Percentiles rank a stretch among this genome's conserved stretches.
phyloP scores from a whole-genome alignment of 1,284 basidiomycete genomes.

The Malassezia arunalokei region DNA sequence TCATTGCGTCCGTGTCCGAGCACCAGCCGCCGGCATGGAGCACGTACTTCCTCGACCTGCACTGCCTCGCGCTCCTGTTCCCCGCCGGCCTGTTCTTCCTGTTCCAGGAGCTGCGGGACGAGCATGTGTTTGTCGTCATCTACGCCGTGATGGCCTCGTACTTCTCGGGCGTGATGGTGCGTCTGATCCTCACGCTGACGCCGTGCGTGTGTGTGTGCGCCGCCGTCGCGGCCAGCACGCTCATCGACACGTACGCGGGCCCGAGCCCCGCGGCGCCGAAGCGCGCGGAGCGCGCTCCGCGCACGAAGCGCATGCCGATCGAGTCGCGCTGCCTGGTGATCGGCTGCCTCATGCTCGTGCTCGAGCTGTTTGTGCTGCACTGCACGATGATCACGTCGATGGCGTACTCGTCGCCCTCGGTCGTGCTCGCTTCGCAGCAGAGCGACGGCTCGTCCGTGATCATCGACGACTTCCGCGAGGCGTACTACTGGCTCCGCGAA shows the following conservation, averaged over 20 bases:
- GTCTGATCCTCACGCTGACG: constrained; percentile 80
- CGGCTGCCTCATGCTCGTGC: constrained; percentile 63
- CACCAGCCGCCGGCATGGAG: constrained; percentile 99
- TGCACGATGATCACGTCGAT: constrained; percentile 92
- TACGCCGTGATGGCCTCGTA: constrained; percentile 91
- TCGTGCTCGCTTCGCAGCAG: constrained; percentile 72
- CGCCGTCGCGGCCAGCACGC: constrained; percentile 75
- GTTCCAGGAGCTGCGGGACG: constrained; percentile 86
- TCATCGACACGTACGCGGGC: constrained; percentile 78
- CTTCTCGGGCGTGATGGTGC: constrained; percentile 99
- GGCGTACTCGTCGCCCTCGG: constrained; percentile 95
- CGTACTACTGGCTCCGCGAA: constrained; percentile 97
- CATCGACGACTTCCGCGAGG: constrained; percentile 98
- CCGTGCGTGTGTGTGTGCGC: constrained; percentile 82
- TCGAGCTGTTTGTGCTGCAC: constrained; percentile 67
- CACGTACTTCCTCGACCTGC: constrained; percentile 97
- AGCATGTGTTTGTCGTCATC: constrained; percentile 97
- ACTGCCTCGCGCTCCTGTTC: constrained; percentile 95
- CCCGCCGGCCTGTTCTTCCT: constrained; percentile 87
- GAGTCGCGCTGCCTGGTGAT: constrained; percentile 71
- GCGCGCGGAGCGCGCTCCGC: neutral
- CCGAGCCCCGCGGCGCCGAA: neutral
- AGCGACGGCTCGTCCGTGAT: constrained; percentile 81
- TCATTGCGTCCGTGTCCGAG: constrained; percentile 98
- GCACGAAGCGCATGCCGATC: constrained; percentile 60